These are phyloP conservation scores for Cystofilobasidium capitatum DNA, from an alignment of 768 basidiomycete genomes.

Conservation along the genomic window DNA sequence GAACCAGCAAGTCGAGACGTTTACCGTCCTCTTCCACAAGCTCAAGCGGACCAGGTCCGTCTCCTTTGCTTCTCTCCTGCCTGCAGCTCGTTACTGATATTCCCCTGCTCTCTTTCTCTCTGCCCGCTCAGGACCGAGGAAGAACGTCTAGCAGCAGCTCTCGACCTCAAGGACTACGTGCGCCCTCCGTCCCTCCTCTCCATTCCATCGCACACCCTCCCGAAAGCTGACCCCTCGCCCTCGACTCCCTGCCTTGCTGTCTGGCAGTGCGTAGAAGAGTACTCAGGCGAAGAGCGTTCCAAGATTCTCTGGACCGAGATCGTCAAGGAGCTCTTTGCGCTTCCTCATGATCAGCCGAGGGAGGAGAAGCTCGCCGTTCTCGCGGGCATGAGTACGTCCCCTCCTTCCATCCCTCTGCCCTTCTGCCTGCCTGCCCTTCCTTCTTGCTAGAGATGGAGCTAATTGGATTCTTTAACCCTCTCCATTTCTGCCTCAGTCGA, in stretches of 20 bases:
- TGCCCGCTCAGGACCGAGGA: constrained; percentile 28
- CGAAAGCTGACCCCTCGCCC: neutral
- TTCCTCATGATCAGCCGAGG: constrained; percentile 69
- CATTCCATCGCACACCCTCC: neutral
- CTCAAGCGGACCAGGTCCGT: neutral
- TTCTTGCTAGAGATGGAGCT: too few species aligned
- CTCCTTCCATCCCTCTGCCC: constrained; percentile 18
- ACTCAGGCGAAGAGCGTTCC: constrained; percentile 25
- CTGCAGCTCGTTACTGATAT: neutral
- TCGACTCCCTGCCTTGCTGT: neutral
- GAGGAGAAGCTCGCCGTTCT: constrained; percentile 78
- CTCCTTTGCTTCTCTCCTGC: neutral
- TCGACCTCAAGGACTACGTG: constrained; percentile 32
- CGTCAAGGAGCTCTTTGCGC: constrained; percentile 65
- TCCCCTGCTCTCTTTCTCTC: neutral
- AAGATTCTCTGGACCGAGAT: constrained; percentile 50
- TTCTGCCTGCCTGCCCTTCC: constrained; percentile 56
- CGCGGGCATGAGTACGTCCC: constrained; percentile 64
- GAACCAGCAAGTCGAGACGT: constrained; percentile 4
- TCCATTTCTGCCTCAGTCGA: neutral
- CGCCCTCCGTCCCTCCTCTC: neutral
- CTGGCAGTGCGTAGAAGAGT: constrained; percentile 23
- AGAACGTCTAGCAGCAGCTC: constrained; percentile 31
- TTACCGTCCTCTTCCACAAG: constrained; percentile 5
- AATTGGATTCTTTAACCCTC: too few species aligned